phyloP scores from a whole-genome alignment of 1,284 basidiomycete species.

The Boletellus deceptivus region DNA sequence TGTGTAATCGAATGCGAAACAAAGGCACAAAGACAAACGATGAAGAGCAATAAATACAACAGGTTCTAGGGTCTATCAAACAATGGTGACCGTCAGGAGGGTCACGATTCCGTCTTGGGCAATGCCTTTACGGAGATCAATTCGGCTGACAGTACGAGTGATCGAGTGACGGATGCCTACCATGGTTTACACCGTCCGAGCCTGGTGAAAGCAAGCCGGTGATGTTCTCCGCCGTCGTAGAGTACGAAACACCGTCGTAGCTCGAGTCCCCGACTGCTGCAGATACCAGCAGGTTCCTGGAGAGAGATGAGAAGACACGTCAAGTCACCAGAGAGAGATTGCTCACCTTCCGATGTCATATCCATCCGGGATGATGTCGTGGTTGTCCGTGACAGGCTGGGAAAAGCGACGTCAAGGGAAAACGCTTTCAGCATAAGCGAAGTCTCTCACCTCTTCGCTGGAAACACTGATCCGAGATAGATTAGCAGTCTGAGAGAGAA shows the following conservation, averaged over 20 bases:
- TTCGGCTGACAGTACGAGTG: no score
- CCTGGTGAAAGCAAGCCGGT: conserved; percentile 14
- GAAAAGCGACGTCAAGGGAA: background rate
- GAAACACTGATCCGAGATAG: conserved; percentile 45
- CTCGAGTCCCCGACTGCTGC: conserved; percentile 44
- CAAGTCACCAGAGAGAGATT: background rate
- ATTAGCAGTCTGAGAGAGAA: background rate
- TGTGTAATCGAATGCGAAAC: background rate
- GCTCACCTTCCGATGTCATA: conserved; percentile 49
- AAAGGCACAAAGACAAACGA: no score
- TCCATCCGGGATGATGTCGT: conserved; percentile 51
- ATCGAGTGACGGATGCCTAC: background rate
- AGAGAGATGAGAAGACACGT: background rate
- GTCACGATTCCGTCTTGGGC: conserved; percentile 13
- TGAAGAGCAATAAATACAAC: background rate
- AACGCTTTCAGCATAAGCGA: background rate
- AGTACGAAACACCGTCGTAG: conserved; percentile 48
- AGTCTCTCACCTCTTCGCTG: conserved; percentile 45
- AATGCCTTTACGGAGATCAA: conserved; percentile 5
- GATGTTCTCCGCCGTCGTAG: conserved; percentile 42
- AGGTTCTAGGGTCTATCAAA: background rate
- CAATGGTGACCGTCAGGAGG: conserved; percentile 15
- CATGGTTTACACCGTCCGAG: conserved; percentile 17
- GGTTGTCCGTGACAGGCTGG: conserved; percentile 40
- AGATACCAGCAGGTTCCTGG: conserved; percentile 44